These are phyloP conservation scores for Ceratocystis cubensis DNA, from an alignment of 2,329 filamentous ascomycete species.

Conservation along the genomic window DNA sequence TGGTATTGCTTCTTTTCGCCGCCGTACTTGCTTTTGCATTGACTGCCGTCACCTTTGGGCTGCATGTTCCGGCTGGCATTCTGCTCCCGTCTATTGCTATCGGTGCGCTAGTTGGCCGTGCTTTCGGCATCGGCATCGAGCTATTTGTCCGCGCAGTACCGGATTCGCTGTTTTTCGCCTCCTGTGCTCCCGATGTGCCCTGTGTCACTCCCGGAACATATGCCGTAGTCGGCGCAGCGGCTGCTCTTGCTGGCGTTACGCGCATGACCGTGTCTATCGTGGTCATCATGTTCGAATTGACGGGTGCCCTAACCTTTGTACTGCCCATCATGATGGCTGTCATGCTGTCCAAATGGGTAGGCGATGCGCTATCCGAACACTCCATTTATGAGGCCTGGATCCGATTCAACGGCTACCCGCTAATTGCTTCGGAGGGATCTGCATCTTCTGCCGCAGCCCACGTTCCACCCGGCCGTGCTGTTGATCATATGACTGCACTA, in stretches of 20 bases:
- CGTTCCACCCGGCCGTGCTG: slow-evolving; percentile 73
- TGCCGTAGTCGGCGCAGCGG: slow-evolving; percentile 88
- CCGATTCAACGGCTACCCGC: slow-evolving; percentile 87
- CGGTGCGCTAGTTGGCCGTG: slow-evolving; percentile 78
- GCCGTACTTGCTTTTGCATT: slow-evolving; percentile 75
- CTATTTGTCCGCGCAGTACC: slow-evolving; percentile 74
- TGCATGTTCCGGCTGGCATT: slow-evolving; percentile 89
- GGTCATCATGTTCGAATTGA: slow-evolving; percentile 98
- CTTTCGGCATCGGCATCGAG: slow-evolving; percentile 78
- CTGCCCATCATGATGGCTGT: slow-evolving; percentile 98
- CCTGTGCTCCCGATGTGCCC: slow-evolving; percentile 71
- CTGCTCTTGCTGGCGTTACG: slow-evolving; percentile 85
- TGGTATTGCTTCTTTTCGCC: slow-evolving; percentile 71
- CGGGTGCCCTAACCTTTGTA: slow-evolving; percentile 88
- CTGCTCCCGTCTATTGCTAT: slow-evolving; percentile 94
- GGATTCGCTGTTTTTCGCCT: slow-evolving; percentile 53
- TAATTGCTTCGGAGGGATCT: slow-evolving; percentile 75
- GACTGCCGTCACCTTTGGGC: slow-evolving; percentile 77
- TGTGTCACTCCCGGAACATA: slow-evolving; percentile 94
- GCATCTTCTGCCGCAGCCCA: slow-evolving; percentile 42
- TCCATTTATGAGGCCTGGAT: slow-evolving; percentile 99
- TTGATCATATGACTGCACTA: slow-evolving; percentile 80
- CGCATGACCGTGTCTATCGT: slow-evolving; percentile 97
- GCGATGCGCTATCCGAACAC: slow-evolving; percentile 80
- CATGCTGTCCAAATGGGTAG: slow-evolving; percentile 97